Evolutionary conservation across 2,329 filamentous ascomycete genomes (phyloP).

Genomic region (Xylaria sp.): DNA sequence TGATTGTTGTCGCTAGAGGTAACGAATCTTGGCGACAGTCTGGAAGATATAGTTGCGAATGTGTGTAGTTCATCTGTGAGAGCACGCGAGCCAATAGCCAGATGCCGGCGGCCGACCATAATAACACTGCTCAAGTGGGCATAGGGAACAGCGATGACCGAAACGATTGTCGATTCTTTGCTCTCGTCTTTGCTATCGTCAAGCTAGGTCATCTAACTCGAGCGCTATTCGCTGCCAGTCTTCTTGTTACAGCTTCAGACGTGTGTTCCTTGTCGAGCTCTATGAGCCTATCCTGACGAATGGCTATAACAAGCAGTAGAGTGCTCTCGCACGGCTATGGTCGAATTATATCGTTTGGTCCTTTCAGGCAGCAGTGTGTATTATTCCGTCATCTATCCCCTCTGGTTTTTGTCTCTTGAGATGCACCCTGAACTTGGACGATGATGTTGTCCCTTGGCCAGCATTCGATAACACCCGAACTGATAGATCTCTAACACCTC

Average conservation of each 20-base stretch:
- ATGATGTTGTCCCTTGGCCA: conserved; percentile 43
- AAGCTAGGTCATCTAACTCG: conserved; percentile 76
- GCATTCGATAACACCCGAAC: conserved; percentile 44
- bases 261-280: conserved; percentile 54
- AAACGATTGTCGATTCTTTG: conserved; percentile 56
- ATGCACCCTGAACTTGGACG: conserved; percentile 44
- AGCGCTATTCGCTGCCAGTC: conserved; percentile 69
- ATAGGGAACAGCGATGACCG: conserved; percentile 58
- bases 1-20: conserved; percentile 34
- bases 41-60: conserved; percentile 26
- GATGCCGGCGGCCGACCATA: conserved; percentile 45
- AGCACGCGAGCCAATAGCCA: conserved; percentile 42
- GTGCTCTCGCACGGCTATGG: conserved; percentile 51
- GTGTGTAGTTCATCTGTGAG: conserved; percentile 42
- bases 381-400: conserved; percentile 41
- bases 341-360: conserved; percentile 49
- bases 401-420: conserved; percentile 41
- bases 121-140: conserved; percentile 54
- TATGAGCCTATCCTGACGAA: conserved; percentile 60
- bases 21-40: conserved; percentile 31
- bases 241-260: conserved; percentile 63
- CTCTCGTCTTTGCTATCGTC: conserved; percentile 75
- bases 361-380: conserved; percentile 46
- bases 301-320: conserved; percentile 59
- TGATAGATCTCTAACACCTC: conserved; percentile 42